Evolutionary conservation across 129 eudicot genomes (phyloP).

Genomic region (Centaurea solstitialis): DNA sequence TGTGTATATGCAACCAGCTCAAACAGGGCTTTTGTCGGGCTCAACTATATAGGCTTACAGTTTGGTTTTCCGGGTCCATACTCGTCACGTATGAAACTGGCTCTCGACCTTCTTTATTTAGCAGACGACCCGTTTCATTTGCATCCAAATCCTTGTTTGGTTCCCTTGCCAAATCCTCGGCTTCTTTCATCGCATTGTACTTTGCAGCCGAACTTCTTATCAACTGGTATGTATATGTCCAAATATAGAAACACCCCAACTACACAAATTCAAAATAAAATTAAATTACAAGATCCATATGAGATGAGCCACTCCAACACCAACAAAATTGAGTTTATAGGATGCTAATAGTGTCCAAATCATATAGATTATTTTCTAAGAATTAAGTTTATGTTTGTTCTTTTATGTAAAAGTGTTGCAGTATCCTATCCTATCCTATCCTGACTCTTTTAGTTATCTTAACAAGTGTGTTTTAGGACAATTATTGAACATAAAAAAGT

Average conservation of each 20-base stretch:
- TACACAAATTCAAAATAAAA: slow-evolving; percentile 27
- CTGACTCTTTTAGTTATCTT: background rate
- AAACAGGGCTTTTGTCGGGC: background rate
- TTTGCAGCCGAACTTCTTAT: slow-evolving; percentile 47
- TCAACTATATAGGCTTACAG: slow-evolving; percentile 27
- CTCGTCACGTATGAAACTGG: slow-evolving; percentile 21
- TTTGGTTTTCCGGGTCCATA: slow-evolving; percentile 33
- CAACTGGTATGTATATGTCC: slow-evolving; percentile 82
- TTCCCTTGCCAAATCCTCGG: slow-evolving; percentile 32
- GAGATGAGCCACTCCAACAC: background rate
- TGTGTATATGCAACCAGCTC: background rate
- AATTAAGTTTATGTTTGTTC: background rate
- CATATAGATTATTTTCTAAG: background rate
- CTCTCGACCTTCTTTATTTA: slow-evolving; percentile 35
- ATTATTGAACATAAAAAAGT: background rate
- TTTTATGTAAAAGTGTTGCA: no score
- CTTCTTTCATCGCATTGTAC: slow-evolving; percentile 37
- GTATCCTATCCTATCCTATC: no score
- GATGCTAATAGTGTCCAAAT: background rate
- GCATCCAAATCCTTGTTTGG: slow-evolving; percentile 69
- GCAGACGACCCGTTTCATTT: slow-evolving; percentile 52
- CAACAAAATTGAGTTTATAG: background rate
- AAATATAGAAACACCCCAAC: slow-evolving; percentile 80
- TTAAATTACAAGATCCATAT: background rate
- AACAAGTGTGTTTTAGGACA: background rate